Evolutionary conservation across 2,329 filamentous ascomycete species (phyloP), one percentile per base, ranked within the genome.

Genomic region (Talaromyces sp.): DNA sequence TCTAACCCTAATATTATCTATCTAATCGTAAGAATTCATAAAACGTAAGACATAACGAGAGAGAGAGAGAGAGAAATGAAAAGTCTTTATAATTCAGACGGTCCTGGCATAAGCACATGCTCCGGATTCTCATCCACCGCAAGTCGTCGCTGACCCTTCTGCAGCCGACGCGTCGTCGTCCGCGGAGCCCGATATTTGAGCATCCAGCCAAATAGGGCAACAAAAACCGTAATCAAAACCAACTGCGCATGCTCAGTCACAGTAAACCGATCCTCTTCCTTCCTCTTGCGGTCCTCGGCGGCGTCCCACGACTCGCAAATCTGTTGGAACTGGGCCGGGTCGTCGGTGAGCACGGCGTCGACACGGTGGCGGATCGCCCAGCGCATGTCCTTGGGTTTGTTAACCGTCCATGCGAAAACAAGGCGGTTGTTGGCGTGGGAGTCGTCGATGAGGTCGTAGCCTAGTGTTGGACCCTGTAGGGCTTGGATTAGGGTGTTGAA

Each of bases 401-500:
- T 96, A 57, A 96, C 90, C 0, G 93, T 97, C 94, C 94, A 98
- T 0, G 87, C 84, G 68, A 89, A 88, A 4, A 97, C 79, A 4
- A 84, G 82, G 27, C 89, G 83, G 16, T 81, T 77, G 1, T 80
- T 78, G 55, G 77, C 72, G 63, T 82, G 82, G 30, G 86, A 84
- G 60, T 88, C 83, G 12, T 80, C 79, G 16, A 92, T 75, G 77
- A 97, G 95, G 10, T 79, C 76, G 9, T 74, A 72, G 7, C 92
- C 92, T 40, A 85, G 78, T 7, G 50, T 1, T 0, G 87, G 87
- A 1, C 89, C 87, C 62, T 91, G 83, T 57, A 96, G 82, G 23
- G 86, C 78, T 61, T 83, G 81, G 64, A 90, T 87, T 54, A 90
- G 77, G 73, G 96, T 84, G 79, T 93, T 96, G 81, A 96, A 23